Base-by-base conservation (phyloP, 768 basidiomycete species). In the Rossbeevera mucosa region DNA sequence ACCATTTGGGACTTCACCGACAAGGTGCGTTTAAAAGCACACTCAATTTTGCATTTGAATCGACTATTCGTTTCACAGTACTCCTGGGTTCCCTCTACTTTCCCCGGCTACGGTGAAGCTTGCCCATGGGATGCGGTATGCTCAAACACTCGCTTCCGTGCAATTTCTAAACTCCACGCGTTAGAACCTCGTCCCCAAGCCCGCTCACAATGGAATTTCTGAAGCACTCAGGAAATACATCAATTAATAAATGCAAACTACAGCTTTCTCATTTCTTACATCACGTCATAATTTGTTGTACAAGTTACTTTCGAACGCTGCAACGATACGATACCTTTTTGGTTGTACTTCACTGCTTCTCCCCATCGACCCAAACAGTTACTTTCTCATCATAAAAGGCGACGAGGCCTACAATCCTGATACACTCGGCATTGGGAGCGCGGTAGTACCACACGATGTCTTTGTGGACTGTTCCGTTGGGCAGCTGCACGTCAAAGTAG, bases 361-460 rank as follows among this genome's bases (percentile, higher is more conserved):
- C 73, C 16, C 76, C 83, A 57, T 86, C 82, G 14, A 86, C 62
- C 70, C 75, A 86, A 12, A 86, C 76, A 48, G 85, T 82, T 24
- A 86, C 78, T 54, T 81, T 83, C 58, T 87, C 83, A 48, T 86
- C 82, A 55, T 81, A 82, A 62, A 84, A 85, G 0, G 81, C 78
- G 7, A 80, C 66, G 52, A 75, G 74, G 16, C 82, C 82, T 46
- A 65, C 70, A 43, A 85, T 76, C 20, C 66, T 71, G 3, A 73
- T 68, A 36, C 78, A 78, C 54, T 85, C 84, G 0, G 69, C 67
- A 13, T 68, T 74, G 0, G 83, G 76, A 33, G 74, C 72, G 24
- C 74, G 77, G 64, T 86, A 86, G 74, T 76, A 85, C 85, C 85
- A 86, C 14, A 81, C 77, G 5, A 84, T 64, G 49, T 83, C 74